Conservation (phyloP, 176 grass and related monocot species). For the Oryza brachyantha region DNA sequence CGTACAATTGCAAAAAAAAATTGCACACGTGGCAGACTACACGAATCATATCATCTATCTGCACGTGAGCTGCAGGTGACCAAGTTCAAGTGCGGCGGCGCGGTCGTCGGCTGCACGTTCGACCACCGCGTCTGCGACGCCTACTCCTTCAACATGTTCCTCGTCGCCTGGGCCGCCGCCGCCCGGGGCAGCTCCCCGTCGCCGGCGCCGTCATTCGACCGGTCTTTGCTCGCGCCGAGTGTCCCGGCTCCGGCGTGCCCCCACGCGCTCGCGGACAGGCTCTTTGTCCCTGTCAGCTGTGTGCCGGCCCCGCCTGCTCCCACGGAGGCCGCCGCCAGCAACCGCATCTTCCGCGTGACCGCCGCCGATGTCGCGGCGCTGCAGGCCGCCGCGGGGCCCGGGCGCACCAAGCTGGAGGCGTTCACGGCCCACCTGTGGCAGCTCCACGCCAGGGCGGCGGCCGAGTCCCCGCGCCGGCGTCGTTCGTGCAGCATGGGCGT, state of each 20-base stretch:
- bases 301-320: slow-evolving; percentile 3
- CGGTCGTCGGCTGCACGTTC: slow-evolving; percentile 68
- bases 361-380: slow-evolving; percentile 38
- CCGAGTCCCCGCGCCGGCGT: not conserved
- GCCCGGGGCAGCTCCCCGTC: not conserved
- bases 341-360: slow-evolving; percentile 53
- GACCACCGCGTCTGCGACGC: slow-evolving; percentile 85
- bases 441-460: slow-evolving; percentile 42
- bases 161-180: slow-evolving; percentile 58
- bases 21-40: not conserved
- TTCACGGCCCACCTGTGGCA: slow-evolving; percentile 72
- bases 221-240: slow-evolving; percentile 48
- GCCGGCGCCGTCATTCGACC: slow-evolving; percentile 39
- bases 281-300: slow-evolving; percentile 32
- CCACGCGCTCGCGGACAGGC: slow-evolving; percentile 34
- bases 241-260: not conserved
- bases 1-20: not conserved
- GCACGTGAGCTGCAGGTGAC: slow-evolving; percentile 41
- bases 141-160: slow-evolving; percentile 89
- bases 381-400: slow-evolving; percentile 30
- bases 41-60: not conserved
- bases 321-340: not conserved
- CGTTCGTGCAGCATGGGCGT: slow-evolving; percentile 50
- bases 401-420: slow-evolving; percentile 52
- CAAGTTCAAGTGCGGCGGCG: slow-evolving; percentile 57